These are phyloP conservation scores for Lachnum nothofagi DNA, from an alignment of 2,329 filamentous ascomycete genomes.

Conservation along the genomic window DNA sequence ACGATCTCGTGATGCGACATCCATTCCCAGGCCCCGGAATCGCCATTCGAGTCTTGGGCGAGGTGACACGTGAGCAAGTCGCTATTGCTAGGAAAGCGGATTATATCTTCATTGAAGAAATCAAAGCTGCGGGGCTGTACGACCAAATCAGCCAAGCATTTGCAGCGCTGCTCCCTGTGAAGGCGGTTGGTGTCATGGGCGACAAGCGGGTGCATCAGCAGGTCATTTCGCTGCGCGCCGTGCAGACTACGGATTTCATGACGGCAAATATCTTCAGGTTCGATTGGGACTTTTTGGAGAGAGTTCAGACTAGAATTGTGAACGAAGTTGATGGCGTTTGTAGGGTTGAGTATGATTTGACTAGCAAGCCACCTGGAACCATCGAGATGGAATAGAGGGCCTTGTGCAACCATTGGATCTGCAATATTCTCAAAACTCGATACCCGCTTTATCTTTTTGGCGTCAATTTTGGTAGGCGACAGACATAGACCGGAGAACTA, in stretches of 20 bases:
- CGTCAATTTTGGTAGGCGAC: not conserved
- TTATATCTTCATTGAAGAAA: conserved; percentile 72
- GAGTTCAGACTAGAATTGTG: conserved; percentile 62
- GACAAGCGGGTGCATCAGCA: conserved; percentile 64
- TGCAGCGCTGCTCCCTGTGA: conserved; percentile 61
- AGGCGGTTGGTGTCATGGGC: conserved; percentile 62
- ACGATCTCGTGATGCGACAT: conserved; percentile 73
- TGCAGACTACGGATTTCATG: conserved; percentile 48
- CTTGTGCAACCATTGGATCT: no score
- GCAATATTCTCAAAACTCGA: no score
- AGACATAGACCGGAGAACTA: not conserved
- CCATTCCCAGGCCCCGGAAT: conserved; percentile 71
- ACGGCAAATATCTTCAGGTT: conserved; percentile 29
- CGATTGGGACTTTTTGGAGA: conserved; percentile 55
- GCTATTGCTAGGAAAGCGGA: conserved; percentile 75
- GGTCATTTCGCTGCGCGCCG: conserved; percentile 57
- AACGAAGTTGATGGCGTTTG: conserved; percentile 63
- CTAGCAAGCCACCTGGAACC: conserved; percentile 48
- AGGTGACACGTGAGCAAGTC: conserved; percentile 74
- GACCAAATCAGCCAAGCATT: conserved; percentile 66
- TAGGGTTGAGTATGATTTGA: conserved; percentile 63
- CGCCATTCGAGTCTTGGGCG: conserved; percentile 69
- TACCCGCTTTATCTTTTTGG: not conserved
- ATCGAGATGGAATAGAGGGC: conserved; percentile 64
- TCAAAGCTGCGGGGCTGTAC: conserved; percentile 67